phyloP scores from a whole-genome alignment of 768 basidiomycete species.

The Leccinum barrowsii region DNA sequence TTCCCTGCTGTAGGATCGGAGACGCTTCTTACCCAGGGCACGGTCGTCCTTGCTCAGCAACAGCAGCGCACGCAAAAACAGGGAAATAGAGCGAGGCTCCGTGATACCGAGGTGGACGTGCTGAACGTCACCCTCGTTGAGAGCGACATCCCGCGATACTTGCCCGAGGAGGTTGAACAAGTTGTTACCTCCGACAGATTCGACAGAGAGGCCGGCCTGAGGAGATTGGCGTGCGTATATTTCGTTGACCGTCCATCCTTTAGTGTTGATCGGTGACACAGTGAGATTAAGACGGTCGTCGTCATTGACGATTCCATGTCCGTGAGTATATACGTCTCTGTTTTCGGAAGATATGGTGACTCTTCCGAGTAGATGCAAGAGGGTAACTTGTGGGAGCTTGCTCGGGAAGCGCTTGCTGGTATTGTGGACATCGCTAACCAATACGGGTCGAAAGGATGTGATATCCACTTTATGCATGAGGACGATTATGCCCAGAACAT shows the following conservation, averaged over 20 bases:
- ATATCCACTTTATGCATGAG: constrained; percentile 42
- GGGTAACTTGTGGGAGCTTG: constrained; percentile 36
- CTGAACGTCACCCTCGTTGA: constrained; percentile 27
- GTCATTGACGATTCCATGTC: constrained; percentile 42
- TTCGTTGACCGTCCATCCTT: background rate
- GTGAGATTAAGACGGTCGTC: constrained; percentile 41
- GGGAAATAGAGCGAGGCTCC: background rate
- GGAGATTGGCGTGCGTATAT: constrained; percentile 27
- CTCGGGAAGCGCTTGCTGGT: constrained; percentile 41
- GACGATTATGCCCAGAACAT: constrained; percentile 29
- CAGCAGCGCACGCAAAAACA: constrained; percentile 3
- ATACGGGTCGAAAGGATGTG: constrained; percentile 38
- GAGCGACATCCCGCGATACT: constrained; percentile 27
- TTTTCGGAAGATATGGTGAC: background rate
- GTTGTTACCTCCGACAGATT: constrained; percentile 13
- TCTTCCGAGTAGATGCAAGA: constrained; percentile 35
- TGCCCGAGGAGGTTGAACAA: constrained; percentile 9
- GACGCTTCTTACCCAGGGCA: constrained; percentile 23
- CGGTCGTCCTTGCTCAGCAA: constrained; percentile 29
- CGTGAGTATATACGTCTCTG: constrained; percentile 10
- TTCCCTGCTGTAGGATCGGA: constrained; percentile 16
- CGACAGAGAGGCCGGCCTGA: constrained; percentile 21
- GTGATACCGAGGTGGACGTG: constrained; percentile 12
- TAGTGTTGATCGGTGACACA: constrained; percentile 11
- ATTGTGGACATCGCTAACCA: constrained; percentile 36